Evolutionary conservation across 768 basidiomycete species (phyloP).

Genomic region (Leccinum barrowsii): DNA sequence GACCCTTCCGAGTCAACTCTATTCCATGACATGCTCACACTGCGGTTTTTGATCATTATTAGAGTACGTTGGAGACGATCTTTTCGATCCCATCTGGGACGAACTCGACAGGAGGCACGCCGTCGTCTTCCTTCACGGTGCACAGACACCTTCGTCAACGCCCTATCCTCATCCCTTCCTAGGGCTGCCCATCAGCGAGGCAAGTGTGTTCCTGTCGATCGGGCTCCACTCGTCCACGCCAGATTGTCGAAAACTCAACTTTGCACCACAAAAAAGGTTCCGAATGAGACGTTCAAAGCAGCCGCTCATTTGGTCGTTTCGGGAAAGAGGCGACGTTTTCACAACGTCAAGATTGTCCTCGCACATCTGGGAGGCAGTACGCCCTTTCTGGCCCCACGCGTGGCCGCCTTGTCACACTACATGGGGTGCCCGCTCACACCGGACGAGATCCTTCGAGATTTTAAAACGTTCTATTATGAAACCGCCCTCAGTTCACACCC

Average conservation of each 20-base stretch:
- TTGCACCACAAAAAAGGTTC: conserved; percentile 45
- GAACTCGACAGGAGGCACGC: conserved; percentile 57
- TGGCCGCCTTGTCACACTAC: conserved; percentile 61
- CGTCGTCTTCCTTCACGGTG: conserved; percentile 71
- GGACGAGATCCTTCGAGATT: conserved; percentile 66
- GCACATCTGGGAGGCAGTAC: conserved; percentile 74
- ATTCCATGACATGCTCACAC: conserved; percentile 3
- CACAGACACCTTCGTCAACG: conserved; percentile 60
- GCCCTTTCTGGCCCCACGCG: conserved; percentile 61
- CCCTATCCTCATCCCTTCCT: conserved; percentile 62
- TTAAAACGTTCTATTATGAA: conserved; percentile 71
- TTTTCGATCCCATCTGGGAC: conserved; percentile 66
- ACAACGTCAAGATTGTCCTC: conserved; percentile 60
- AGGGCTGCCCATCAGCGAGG: conserved; percentile 69
- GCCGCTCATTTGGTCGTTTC: conserved; percentile 75
- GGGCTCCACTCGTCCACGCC: neutral
- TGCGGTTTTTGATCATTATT: neutral
- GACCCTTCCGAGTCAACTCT: neutral
- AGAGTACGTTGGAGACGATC: conserved; percentile 67
- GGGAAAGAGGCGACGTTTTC: conserved; percentile 61
- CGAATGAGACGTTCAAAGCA: conserved; percentile 80
- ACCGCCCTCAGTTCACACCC: conserved; percentile 62
- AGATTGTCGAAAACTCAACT: conserved; percentile 1
- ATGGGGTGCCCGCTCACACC: conserved; percentile 67
- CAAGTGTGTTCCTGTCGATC: conserved; percentile 23